Evolutionary conservation across 1,284 basidiomycete species (phyloP), one percentile per base, ranked within the genome.

Genomic region (Irpex rosettiformis): DNA sequence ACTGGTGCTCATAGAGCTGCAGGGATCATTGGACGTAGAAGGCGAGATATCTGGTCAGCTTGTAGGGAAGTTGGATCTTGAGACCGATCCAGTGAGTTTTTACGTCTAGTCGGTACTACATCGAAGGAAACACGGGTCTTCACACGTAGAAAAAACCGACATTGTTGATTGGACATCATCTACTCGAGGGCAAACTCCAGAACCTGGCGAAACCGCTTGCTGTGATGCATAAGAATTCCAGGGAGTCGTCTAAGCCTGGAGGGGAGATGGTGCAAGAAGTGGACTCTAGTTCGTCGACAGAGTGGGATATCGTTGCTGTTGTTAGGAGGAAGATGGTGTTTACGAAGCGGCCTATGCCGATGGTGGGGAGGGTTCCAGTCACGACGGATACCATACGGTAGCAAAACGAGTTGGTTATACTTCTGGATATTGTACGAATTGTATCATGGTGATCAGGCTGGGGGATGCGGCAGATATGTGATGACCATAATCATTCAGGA

Each of bases 111-210:
- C n/a, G n/a, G n/a, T n/a, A n/a, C n/a, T n/a, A n/a, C n/a, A n/a
- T n/a, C n/a, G n/a, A n/a, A n/a, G n/a, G n/a, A n/a, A n/a, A n/a
- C 49, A 42, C 30, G 48, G 52, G 22, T 55, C 48, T 25, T 22
- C n/a, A 7, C 18, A n/a, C 43, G 13, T 52, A 60, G 88, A 86
- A 85, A 63, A 90, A 89, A 66, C 86, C 92, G 0, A 92, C 87
- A 0, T 78, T 97, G 3, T 76, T 82, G 61, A 89, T 97, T 58
- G 94, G 94, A 5, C 88, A 96, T 72, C 92, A 97, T 68, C 77
- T 94, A 16, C 83, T 97, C 1, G 94, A 97, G 69, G 94, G 94
- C 52, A 93, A 91, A 68, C 79, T 96, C 58, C 81, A 86, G 37
- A 81, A 77, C 45, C 79, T 97, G 8, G 72, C 86, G 0, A 93